A percentile compares a stretch with the other conserved stretches of the same genome.
phyloP scores from a whole-genome alignment of 2,329 filamentous ascomycete species.

The Dryadomyces sulphureus region DNA sequence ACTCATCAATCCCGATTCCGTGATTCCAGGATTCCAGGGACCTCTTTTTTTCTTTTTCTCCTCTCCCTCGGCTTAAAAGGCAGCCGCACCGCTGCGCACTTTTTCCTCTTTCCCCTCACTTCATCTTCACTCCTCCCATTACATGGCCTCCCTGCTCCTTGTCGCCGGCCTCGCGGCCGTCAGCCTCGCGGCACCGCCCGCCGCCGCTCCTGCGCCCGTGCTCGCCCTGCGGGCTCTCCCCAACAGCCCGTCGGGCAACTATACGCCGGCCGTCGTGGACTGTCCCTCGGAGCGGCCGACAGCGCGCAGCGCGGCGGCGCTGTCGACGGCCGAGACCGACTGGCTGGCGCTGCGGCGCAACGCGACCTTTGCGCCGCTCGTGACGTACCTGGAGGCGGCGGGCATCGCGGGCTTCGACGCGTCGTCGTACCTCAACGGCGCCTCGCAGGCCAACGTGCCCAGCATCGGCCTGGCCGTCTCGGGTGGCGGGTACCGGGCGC shows the following conservation, averaged over 20 bases:
- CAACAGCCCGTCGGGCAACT: slow-evolving; percentile 38
- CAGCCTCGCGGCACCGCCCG: not conserved
- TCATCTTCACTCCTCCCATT: not conserved
- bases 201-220: not conserved
- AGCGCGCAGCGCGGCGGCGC: slow-evolving; percentile 44
- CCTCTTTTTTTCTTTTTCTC: not conserved
- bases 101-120: not conserved
- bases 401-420: slow-evolving; percentile 69
- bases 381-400: slow-evolving; percentile 53
- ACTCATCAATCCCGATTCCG: too few species aligned
- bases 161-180: not conserved
- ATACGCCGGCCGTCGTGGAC: slow-evolving; percentile 51
- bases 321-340: slow-evolving; percentile 55
- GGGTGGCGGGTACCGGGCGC: slow-evolving; percentile 75
- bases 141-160: not conserved
- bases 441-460: slow-evolving; percentile 21
- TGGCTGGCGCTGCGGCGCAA: slow-evolving; percentile 62
- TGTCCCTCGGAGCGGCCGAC: slow-evolving; percentile 58
- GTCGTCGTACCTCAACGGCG: slow-evolving; percentile 50
- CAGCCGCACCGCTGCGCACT: too few species aligned
- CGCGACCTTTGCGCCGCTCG: slow-evolving; percentile 63
- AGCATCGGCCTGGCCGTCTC: slow-evolving; percentile 63
- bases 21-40: too few species aligned
- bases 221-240: slow-evolving; percentile 18
- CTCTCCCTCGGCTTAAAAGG: not conserved